phyloP scores from a whole-genome alignment of 2,329 filamentous ascomycete genomes.

The Penicillium sp. region DNA sequence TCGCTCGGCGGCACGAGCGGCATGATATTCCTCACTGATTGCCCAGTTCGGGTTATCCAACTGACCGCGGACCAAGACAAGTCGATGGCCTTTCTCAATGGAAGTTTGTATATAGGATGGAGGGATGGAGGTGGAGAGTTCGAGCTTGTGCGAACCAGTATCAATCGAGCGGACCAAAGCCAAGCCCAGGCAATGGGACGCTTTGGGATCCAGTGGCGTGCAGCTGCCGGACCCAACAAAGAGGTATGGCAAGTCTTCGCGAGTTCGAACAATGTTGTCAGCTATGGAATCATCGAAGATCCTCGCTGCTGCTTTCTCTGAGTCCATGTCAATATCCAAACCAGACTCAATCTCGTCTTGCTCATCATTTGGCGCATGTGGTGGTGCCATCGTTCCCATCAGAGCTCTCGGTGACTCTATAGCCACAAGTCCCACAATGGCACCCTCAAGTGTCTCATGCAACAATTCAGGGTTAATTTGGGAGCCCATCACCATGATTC shows the following conservation, averaged over 20 bases:
- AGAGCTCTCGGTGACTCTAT: conserved; percentile 45
- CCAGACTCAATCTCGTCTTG: conserved; percentile 13
- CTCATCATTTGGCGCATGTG: conserved; percentile 7
- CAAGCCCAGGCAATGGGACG: conserved; percentile 53
- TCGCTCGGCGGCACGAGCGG: conserved; percentile 39
- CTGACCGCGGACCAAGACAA: conserved; percentile 52
- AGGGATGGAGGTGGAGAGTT: conserved; percentile 52
- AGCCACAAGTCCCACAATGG: conserved; percentile 55
- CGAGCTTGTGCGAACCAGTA: conserved; percentile 40
- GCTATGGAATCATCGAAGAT: background rate
- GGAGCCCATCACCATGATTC: conserved; percentile 55
- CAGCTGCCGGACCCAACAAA: conserved; percentile 43
- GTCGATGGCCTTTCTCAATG: conserved; percentile 37
- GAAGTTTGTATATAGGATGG: conserved; percentile 29
- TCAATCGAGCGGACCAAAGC: conserved; percentile 48
- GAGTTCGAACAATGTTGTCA: conserved; percentile 42
- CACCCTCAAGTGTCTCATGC: conserved; percentile 54
- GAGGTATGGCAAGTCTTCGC: conserved; percentile 54
- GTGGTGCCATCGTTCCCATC: conserved; percentile 14
- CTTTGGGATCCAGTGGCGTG: conserved; percentile 48
- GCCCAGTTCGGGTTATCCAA: conserved; percentile 50
- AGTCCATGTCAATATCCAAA: conserved; percentile 22
- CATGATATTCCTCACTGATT: conserved; percentile 45
- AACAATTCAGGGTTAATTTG: conserved; percentile 51
- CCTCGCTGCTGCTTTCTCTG: conserved; percentile 5